A percentile compares a stretch with the other conserved stretches of the same genome.
These are phyloP conservation scores for Kluyveromyces lactis DNA, from an alignment of 805 yeast genomes.

Conservation along the genomic window DNA sequence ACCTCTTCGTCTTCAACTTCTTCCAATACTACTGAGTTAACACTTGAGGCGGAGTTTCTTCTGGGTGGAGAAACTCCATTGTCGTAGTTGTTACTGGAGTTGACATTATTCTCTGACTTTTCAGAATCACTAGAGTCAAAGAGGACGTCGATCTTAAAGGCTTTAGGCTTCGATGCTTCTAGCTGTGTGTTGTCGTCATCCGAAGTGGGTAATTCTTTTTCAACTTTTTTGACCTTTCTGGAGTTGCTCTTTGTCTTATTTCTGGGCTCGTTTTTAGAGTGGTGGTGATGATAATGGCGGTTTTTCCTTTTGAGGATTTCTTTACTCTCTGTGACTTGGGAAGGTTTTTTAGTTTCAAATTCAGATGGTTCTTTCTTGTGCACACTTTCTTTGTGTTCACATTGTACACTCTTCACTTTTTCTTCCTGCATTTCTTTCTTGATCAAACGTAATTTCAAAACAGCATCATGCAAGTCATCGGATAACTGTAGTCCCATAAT, in stretches of 20 bases:
- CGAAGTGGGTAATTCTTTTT: background rate
- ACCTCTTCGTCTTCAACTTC: slow-evolving; percentile 30
- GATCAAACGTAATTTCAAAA: background rate
- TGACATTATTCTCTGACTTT: too few relatives aligned
- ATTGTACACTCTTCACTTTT: background rate
- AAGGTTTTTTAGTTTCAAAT: background rate
- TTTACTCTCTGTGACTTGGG: background rate
- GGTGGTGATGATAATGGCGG: too few relatives aligned
- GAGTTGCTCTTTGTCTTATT: too few relatives aligned
- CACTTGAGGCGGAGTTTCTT: slow-evolving; percentile 4
- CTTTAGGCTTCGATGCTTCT: background rate
- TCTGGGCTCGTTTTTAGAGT: too few relatives aligned
- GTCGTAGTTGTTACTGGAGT: too few relatives aligned
- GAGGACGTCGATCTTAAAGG: background rate
- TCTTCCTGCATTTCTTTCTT: background rate
- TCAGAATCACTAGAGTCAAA: background rate
- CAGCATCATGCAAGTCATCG: background rate
- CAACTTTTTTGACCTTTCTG: background rate
- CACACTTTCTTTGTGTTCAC: too few relatives aligned
- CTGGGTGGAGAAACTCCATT: background rate
- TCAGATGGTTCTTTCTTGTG: too few relatives aligned
- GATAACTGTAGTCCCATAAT: slow-evolving; percentile 11
- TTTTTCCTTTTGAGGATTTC: background rate
- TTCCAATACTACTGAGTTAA: slow-evolving; percentile 21
- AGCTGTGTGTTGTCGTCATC: too few relatives aligned